Base-by-base conservation (phyloP, 768 basidiomycete species). In the Phanerochaete sordida region DNA sequence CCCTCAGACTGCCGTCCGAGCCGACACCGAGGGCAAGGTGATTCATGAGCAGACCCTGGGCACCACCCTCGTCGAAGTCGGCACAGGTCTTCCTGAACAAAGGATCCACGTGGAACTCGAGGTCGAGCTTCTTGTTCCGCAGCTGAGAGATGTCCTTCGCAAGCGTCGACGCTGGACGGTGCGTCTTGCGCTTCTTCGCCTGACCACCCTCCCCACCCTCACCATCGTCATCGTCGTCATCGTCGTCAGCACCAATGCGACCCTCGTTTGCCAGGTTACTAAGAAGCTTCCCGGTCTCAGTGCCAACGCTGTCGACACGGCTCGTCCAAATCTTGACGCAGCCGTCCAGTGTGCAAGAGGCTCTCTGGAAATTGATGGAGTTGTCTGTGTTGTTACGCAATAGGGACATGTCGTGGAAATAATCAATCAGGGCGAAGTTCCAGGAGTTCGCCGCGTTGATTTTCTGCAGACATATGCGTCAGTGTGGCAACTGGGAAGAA, bases 291-390 rank as follows among this genome's bases (percentile, higher is more conserved):
- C 94, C 94, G 0, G 95, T 98, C 73, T 98, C 97, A 0, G 93
- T 96, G 24, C 93, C 93, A 35, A 98, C 95, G 62, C 90, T 92
- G 73, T 99, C 97, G 43, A 99, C 96, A 48, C 97, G 88, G 65
- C 90, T 93, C 7, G 95, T 98, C 95, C 95, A 99, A 62, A 99
- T 98, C 77, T 98, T 99, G 73, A 99, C 94, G 73, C 97, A 99
- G 2, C 96, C 97, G 61, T 99, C 97, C 23, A 99, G 84, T 0
- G 97, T 98, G 71, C 88, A 95, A 0, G 93, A 95, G 16, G 97
- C 97, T 70, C 96, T 95, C 75, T 98, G 97, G 70, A 99, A 99
- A 74, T 99, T 98, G 81, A 99, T 99, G 15, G 91, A 89, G 68
- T 97, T 96, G 69, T 98, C 95, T 47, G 84, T 84, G 62, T 90